Base-by-base conservation (phyloP, 2,329 filamentous ascomycete species). In the Diaporthe australafricana region DNA sequence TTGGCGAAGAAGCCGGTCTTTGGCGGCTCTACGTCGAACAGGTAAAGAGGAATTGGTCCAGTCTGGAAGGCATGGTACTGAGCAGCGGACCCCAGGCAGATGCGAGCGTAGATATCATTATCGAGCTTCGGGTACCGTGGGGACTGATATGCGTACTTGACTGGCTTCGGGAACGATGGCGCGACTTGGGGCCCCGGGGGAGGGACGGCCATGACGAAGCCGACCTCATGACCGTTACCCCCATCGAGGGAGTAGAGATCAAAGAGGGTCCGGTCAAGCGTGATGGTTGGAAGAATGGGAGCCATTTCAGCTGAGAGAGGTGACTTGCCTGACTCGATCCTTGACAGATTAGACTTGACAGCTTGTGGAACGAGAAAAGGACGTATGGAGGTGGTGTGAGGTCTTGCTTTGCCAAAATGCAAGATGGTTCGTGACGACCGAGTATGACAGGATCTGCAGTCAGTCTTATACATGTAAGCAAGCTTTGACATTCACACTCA, bases 121-220 rank as follows among this genome's bases (percentile, higher is more conserved):
- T 42, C 55, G 22, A 60, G 55, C 35, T 42, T 60, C 22, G 55
- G 55, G 16, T 60, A 60, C 7, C 65, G 52, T 40, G 65, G 65
- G 27, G 65, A 50, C 65, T 68, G 65, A 20, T 68, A 68, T 0
- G 65, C 65, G 42, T 68, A 68, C 50, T 68, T 68, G 65, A 68
- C 48, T 32, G 65, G 50, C 38, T 53, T 52, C 38, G 65, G 65
- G 7, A 68, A 52, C 1, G 47, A 53, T 17, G 48, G 48, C 14
- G 65, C 65, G 20, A 68, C 47, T 11, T 68, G 48, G 17, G 65
- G 48, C 9, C 55, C 55, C 27, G 65, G 65, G n/a, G 48, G 65
- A 53, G 65, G 65, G 4, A 68, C 65, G 5, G 65, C 65, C 48
- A 53, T 53, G 47, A 68, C 50, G 5, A 68, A 52, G 32, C 47